Conservation (phyloP, 2,329 filamentous ascomycete species). For the Apiospora koreana region DNA sequence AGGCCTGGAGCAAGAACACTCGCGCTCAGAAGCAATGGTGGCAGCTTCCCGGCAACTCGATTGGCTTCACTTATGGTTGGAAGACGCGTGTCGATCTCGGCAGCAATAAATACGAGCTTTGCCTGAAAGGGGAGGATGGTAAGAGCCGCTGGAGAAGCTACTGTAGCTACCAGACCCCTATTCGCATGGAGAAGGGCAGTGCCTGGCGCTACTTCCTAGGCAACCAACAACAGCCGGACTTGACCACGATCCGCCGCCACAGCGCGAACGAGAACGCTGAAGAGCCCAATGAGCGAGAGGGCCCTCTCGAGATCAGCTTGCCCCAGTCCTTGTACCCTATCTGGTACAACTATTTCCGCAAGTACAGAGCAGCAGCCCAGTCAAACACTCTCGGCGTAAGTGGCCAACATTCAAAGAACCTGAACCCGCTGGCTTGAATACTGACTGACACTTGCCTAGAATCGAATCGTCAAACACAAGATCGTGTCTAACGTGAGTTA, state of each 20-base stretch:
- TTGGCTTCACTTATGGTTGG: slow-evolving; percentile 15
- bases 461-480: not conserved
- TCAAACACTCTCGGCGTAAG: too few relatives aligned
- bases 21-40: slow-evolving; percentile 8
- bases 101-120: not conserved
- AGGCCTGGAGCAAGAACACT: slow-evolving; percentile 13
- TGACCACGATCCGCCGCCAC: not conserved
- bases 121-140: not conserved
- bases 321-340: slow-evolving; percentile 8
- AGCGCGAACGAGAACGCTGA: not conserved
- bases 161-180: not conserved
- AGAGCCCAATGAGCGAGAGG: not conserved
- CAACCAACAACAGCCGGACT: slow-evolving; percentile 10
- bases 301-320: slow-evolving; percentile 9
- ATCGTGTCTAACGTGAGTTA: not conserved
- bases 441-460: not conserved
- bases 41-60: slow-evolving; percentile 16
- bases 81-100: not conserved
- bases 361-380: not conserved
- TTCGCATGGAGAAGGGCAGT: slow-evolving; percentile 13
- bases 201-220: slow-evolving; percentile 16
- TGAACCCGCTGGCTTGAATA: not conserved
- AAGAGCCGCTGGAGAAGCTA: not conserved
- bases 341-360: not conserved
- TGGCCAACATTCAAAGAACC: not conserved